phyloP scores from a whole-genome alignment of 2,329 filamentous ascomycete genomes.

The Pseudogymnoascus sp. region DNA sequence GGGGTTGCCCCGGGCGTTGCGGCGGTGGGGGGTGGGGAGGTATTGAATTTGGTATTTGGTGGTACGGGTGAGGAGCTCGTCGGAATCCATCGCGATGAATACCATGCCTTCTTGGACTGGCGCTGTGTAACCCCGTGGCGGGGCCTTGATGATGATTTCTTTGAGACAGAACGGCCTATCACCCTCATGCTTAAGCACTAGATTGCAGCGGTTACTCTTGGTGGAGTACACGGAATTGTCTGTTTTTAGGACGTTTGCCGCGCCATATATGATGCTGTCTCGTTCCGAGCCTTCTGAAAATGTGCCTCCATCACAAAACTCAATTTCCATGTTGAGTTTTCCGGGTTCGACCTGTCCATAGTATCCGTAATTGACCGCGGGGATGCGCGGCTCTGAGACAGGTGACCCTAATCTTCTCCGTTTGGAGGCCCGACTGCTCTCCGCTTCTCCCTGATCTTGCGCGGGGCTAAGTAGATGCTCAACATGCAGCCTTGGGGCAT shows the following conservation, averaged over 20 bases:
- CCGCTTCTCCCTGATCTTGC: constrained; percentile 27
- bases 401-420: constrained; percentile 65
- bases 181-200: constrained; percentile 75
- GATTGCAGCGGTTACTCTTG: constrained; percentile 77
- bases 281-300: constrained; percentile 48
- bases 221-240: constrained; percentile 86
- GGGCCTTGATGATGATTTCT: constrained; percentile 82
- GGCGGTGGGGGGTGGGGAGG: constrained; percentile 21
- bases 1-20: constrained; percentile 22
- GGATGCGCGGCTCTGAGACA: constrained; percentile 38
- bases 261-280: constrained; percentile 45
- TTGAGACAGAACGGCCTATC: constrained; percentile 74
- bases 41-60: constrained; percentile 70
- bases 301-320: constrained; percentile 78
- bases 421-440: constrained; percentile 51
- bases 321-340: constrained; percentile 74
- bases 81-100: constrained; percentile 78
- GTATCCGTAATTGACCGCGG: constrained; percentile 70
- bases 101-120: constrained; percentile 88
- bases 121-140: constrained; percentile 70
- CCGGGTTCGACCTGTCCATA: constrained; percentile 84
- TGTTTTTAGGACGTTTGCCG: constrained; percentile 76
- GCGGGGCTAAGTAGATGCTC: constrained; percentile 6
- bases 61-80: constrained; percentile 66
- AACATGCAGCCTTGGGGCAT: background rate